phyloP scores from a whole-genome alignment of 495 filamentous ascomycete species.

The Neurospora hispaniola region DNA sequence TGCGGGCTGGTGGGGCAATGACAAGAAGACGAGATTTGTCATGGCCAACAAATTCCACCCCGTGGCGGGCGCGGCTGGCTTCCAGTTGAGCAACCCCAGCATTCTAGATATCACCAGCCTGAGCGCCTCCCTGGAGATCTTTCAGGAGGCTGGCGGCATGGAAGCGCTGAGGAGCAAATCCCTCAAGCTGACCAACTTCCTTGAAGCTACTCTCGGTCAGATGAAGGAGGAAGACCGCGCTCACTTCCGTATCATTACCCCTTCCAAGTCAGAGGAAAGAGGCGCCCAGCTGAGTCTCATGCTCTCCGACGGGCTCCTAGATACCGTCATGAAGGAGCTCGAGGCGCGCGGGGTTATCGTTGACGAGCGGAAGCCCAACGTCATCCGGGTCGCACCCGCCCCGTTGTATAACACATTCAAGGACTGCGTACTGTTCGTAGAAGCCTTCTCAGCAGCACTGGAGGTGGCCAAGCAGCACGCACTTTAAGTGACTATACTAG shows the following conservation, averaged over 20 bases:
- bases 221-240: constrained; percentile 31
- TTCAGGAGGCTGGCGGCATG: constrained; percentile 60
- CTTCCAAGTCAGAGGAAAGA: constrained; percentile 54
- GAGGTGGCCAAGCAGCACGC: constrained; percentile 12
- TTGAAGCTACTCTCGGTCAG: constrained; percentile 55
- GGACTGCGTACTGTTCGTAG: constrained; percentile 70
- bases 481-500: not conserved
- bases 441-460: constrained; percentile 48
- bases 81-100: constrained; percentile 59
- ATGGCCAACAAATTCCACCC: constrained; percentile 77
- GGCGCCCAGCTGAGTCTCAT: constrained; percentile 81
- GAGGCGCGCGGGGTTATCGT: constrained; percentile 65
- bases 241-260: constrained; percentile 74
- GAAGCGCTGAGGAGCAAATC: constrained; percentile 61
- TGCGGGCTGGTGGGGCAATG: constrained; percentile 85
- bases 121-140: constrained; percentile 67
- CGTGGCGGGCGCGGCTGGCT: constrained; percentile 56
- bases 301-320: constrained; percentile 56
- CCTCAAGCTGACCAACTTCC: constrained; percentile 62
- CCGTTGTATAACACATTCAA: constrained; percentile 79
- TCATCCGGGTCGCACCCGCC: constrained; percentile 83
- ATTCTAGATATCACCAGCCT: constrained; percentile 60
- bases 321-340: constrained; percentile 54
- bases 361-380: constrained; percentile 83
- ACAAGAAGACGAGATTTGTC: constrained; percentile 62